phyloP scores from a whole-genome alignment of 345 rosid species.

The Draba incana region DNA sequence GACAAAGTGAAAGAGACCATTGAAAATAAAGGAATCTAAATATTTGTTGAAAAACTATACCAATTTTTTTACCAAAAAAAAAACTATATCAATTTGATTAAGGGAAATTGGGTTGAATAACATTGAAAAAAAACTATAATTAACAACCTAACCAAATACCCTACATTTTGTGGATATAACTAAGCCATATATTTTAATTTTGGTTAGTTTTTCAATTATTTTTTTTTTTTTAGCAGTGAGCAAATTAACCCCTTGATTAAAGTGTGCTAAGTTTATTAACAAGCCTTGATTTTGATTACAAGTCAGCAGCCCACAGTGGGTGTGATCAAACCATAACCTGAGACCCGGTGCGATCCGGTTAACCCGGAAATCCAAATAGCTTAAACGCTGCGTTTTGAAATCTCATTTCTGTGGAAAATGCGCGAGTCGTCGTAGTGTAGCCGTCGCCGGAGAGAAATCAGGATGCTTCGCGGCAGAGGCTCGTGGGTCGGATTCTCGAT shows the following conservation, averaged over 20 bases:
- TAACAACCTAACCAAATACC: too few species aligned
- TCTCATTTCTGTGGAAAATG: slow-evolving; percentile 1
- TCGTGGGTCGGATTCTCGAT: slow-evolving; percentile 41
- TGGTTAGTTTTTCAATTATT: too few species aligned
- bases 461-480: slow-evolving; percentile 53
- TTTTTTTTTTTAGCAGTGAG: too few species aligned
- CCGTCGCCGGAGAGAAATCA: slow-evolving; percentile 32
- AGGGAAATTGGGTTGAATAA: too few species aligned
- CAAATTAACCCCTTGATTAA: background rate
- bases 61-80: too few species aligned
- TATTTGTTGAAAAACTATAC: slow-evolving; percentile 22
- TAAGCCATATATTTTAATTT: too few species aligned
- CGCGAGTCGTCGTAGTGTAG: slow-evolving; percentile 20
- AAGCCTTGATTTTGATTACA: too few species aligned
- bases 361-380: background rate
- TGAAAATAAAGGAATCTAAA: slow-evolving; percentile 7
- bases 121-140: too few species aligned
- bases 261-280: slow-evolving; percentile 15
- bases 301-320: too few species aligned
- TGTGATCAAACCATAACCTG: background rate
- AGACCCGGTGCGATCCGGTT: slow-evolving; percentile 2
- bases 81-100: slow-evolving; percentile 14
- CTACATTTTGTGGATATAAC: too few species aligned
- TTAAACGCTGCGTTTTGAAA: slow-evolving; percentile 31
- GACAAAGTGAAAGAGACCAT: slow-evolving; percentile 33